Evolutionary conservation across 2,329 filamentous ascomycete species (phyloP).

Genomic region (Monilinia fructicola): DNA sequence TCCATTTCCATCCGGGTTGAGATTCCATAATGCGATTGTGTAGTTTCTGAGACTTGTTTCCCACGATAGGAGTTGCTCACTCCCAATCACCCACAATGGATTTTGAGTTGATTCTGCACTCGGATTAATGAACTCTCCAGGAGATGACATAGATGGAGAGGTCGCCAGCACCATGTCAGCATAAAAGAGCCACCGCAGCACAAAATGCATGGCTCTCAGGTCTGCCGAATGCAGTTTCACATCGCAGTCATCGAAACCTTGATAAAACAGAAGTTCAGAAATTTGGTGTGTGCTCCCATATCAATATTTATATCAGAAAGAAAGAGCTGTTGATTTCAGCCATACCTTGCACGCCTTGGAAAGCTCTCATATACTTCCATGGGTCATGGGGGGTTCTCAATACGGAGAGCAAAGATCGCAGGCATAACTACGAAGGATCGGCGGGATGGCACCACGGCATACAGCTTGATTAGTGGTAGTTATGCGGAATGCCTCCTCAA

Average conservation of each 20-base stretch:
- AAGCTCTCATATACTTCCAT: background rate
- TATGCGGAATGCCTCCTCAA: background rate
- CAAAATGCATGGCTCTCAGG: background rate
- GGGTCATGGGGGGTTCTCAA: background rate
- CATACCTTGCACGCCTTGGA: background rate
- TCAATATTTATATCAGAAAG: slow-evolving; percentile 6
- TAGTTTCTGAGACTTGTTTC: slow-evolving; percentile 20
- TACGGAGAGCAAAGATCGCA: background rate
- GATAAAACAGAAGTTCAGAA: background rate
- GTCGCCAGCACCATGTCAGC: slow-evolving; percentile 15
- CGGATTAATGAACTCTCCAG: slow-evolving; percentile 15
- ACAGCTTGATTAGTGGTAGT: slow-evolving; percentile 1
- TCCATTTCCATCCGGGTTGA: background rate
- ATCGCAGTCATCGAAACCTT: background rate
- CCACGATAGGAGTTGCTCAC: slow-evolving; percentile 21
- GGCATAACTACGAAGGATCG: background rate
- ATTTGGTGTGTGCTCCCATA: slow-evolving; percentile 1
- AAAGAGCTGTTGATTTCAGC: background rate
- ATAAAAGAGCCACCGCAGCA: slow-evolving; percentile 1
- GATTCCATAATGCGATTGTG: slow-evolving; percentile 22
- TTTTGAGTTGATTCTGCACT: slow-evolving; percentile 7
- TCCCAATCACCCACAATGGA: slow-evolving; percentile 14
- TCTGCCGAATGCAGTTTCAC: background rate
- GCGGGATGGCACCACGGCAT: slow-evolving; percentile 9
- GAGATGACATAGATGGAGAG: background rate